Evolutionary conservation across 257 asterid species (phyloP).

Genomic region (Nemophila menziesii): DNA sequence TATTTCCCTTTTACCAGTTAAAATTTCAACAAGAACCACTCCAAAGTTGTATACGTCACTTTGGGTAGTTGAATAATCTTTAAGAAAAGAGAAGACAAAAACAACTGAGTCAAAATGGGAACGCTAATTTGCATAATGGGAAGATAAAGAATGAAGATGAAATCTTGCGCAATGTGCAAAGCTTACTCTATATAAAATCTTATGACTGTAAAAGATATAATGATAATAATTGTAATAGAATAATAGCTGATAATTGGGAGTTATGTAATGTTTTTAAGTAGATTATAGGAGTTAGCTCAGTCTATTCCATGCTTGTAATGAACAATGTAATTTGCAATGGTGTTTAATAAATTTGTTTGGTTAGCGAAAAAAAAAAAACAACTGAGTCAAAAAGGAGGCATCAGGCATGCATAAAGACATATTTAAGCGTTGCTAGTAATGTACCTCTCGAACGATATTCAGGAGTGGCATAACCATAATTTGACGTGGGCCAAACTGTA

Average conservation of each 20-base stretch:
- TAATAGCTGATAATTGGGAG: too few species aligned
- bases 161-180: too few species aligned
- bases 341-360: too few species aligned
- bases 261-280: too few species aligned
- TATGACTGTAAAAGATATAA: too few species aligned
- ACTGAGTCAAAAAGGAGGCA: not conserved
- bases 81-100: slow-evolving; percentile 10
- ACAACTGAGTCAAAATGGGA: not conserved
- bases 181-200: too few species aligned
- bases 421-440: not conserved
- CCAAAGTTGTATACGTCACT: slow-evolving; percentile 72
- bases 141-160: not conserved
- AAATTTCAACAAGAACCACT: slow-evolving; percentile 62
- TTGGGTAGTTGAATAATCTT: slow-evolving; percentile 57
- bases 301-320: too few species aligned
- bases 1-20: slow-evolving; percentile 47
- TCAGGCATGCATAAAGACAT: not conserved
- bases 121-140: not conserved
- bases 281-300: too few species aligned
- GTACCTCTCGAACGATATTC: slow-evolving; percentile 38
- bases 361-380: not conserved
- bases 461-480: slow-evolving; percentile 39
- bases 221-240: too few species aligned
- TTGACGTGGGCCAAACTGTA: too few species aligned
- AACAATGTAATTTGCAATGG: too few species aligned